phyloP scores from a whole-genome alignment of 352 stramenopile genomes.

The Globisporangium nodosum region DNA sequence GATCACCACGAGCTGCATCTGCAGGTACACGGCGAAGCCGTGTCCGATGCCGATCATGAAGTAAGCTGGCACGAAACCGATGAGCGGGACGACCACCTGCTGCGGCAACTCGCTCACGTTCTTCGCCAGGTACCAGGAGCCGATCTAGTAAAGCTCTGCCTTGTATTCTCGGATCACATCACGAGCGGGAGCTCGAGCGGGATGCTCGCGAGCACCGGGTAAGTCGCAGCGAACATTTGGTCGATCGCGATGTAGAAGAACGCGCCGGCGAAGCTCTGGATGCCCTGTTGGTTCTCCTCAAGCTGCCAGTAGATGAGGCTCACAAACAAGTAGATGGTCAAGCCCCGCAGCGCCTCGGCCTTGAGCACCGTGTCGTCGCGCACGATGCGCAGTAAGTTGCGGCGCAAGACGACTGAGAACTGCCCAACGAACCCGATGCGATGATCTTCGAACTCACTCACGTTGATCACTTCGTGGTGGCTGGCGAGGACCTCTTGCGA shows the following conservation, averaged over 20 bases:
- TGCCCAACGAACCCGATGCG: slow-evolving; percentile 16
- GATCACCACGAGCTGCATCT: slow-evolving; percentile 32
- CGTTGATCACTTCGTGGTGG: slow-evolving; percentile 1
- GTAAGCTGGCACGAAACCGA: slow-evolving; percentile 31
- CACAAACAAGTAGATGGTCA: slow-evolving; percentile 35
- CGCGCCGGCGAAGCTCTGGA: slow-evolving; percentile 37
- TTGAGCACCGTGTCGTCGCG: slow-evolving; percentile 30
- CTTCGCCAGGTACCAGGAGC: slow-evolving; percentile 45
- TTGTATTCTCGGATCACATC: slow-evolving; percentile 36
- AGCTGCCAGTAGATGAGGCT: slow-evolving; percentile 47
- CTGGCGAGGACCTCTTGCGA: neutral
- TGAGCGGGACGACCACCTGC: slow-evolving; percentile 37
- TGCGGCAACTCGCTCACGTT: slow-evolving; percentile 43
- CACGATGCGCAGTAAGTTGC: slow-evolving; percentile 33
- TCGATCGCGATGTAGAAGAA: slow-evolving; percentile 47
- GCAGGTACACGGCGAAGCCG: slow-evolving; percentile 27
- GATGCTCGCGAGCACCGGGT: slow-evolving; percentile 29
- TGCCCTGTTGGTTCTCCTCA: slow-evolving; percentile 24
- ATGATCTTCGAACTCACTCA: slow-evolving; percentile 6
- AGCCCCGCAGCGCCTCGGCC: slow-evolving; percentile 17
- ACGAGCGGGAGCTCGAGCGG: slow-evolving; percentile 41
- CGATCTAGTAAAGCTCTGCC: slow-evolving; percentile 25
- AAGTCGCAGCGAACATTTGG: slow-evolving; percentile 27
- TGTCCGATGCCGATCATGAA: slow-evolving; percentile 37
- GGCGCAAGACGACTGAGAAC: slow-evolving; percentile 30